Evolutionary conservation across 2,329 filamentous ascomycete species (phyloP).

Genomic region (Epichloe coenophiala): DNA sequence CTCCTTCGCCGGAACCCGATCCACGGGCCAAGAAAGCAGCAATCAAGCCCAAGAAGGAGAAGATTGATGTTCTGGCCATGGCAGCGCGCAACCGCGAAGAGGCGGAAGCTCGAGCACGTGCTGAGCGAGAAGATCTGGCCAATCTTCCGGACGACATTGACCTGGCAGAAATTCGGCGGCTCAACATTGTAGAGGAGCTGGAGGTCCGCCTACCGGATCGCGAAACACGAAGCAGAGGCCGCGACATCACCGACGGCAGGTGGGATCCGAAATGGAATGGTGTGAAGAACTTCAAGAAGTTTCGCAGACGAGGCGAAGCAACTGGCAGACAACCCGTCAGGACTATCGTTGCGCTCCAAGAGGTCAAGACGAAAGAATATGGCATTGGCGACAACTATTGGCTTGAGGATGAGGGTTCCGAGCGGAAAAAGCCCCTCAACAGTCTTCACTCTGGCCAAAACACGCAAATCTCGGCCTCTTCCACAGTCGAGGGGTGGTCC

Average conservation of each 20-base stretch:
- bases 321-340: constrained; percentile 28
- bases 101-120: constrained; percentile 49
- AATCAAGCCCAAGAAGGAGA: constrained; percentile 37
- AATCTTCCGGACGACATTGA: constrained; percentile 50
- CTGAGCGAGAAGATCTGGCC: constrained; percentile 39
- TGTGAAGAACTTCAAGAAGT: constrained; percentile 90
- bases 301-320: constrained; percentile 45
- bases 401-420: constrained; percentile 39
- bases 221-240: constrained; percentile 25
- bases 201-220: constrained; percentile 35
- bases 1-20: constrained; percentile 15
- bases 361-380: constrained; percentile 57
- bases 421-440: constrained; percentile 13
- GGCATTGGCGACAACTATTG: constrained; percentile 69
- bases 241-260: constrained; percentile 39
- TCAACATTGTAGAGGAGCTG: constrained; percentile 69
- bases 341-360: constrained; percentile 57
- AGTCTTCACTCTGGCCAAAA: not conserved
- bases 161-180: constrained; percentile 55
- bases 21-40: constrained; percentile 5
- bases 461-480: not conserved
- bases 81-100: constrained; percentile 47
- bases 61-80: constrained; percentile 55
- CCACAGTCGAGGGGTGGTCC: constrained; percentile 1
- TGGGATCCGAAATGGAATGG: constrained; percentile 92